These are phyloP conservation scores for Articulospora tetracladia DNA, from an alignment of 495 filamentous ascomycete genomes.

Conservation along the genomic window DNA sequence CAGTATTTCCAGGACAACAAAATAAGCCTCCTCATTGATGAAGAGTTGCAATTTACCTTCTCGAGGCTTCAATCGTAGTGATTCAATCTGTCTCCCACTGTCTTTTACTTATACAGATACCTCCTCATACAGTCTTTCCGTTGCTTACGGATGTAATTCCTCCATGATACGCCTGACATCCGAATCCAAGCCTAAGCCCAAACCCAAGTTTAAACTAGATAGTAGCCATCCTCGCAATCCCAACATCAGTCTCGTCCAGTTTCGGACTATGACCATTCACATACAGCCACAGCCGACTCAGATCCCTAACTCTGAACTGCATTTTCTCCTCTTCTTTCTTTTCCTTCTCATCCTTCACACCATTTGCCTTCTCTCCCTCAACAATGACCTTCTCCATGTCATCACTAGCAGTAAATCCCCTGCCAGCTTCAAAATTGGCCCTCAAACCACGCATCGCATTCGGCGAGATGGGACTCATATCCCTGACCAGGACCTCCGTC, in stretches of 20 bases:
- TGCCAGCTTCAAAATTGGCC: slow-evolving; percentile 19
- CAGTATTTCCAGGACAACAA: too few species aligned
- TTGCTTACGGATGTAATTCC: too few species aligned
- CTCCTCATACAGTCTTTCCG: too few species aligned
- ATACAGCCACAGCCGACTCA: slow-evolving; percentile 73
- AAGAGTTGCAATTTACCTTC: too few species aligned
- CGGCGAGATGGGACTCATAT: slow-evolving; percentile 30
- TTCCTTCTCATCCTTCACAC: neutral
- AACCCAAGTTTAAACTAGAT: too few species aligned
- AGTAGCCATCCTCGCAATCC: slow-evolving; percentile 20
- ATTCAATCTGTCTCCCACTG: too few species aligned
- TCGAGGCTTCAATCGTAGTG: too few species aligned
- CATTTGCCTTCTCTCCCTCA: slow-evolving; percentile 1
- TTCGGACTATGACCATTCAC: slow-evolving; percentile 61
- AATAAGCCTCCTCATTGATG: too few species aligned
- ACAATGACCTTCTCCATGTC: neutral
- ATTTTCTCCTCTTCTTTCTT: neutral
- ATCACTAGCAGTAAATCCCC: slow-evolving; percentile 14
- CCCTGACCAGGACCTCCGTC: slow-evolving; percentile 32
- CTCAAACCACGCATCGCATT: slow-evolving; percentile 7
- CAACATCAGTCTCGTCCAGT: slow-evolving; percentile 19
- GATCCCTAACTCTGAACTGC: slow-evolving; percentile 50
- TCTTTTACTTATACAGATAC: too few species aligned
- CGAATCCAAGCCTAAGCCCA: too few species aligned
- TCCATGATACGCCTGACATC: too few species aligned